Evolutionary conservation across 441 rosid genomes (phyloP).

Genomic region (Bocquillonia castaneifolia): DNA sequence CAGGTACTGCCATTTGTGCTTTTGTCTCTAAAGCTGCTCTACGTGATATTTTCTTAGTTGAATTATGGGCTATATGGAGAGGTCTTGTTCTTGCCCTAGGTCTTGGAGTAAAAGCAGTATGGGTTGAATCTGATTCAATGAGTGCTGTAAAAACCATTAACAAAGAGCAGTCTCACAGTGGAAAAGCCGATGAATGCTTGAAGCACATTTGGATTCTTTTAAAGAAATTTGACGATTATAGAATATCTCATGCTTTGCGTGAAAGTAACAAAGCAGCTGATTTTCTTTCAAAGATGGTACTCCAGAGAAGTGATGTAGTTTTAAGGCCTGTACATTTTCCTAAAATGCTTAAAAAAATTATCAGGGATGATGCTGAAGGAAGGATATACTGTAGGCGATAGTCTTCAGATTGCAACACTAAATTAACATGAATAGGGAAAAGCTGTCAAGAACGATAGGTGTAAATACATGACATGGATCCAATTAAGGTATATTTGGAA

Average conservation of each 20-base stretch:
- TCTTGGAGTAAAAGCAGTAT: constrained; percentile 28
- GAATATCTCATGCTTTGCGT: constrained; percentile 38
- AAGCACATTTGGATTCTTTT: constrained; percentile 31
- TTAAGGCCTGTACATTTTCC: constrained; percentile 32
- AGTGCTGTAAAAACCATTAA: constrained; percentile 39
- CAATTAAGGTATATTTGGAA: background rate
- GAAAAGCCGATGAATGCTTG: constrained; percentile 30
- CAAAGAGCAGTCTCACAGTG: constrained; percentile 19
- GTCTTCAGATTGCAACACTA: background rate
- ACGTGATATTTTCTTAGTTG: constrained; percentile 33
- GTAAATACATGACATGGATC: background rate
- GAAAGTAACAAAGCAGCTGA: constrained; percentile 42
- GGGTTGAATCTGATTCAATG: constrained; percentile 40
- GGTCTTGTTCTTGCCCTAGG: constrained; percentile 35
- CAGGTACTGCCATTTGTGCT: constrained; percentile 32
- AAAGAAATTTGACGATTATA: constrained; percentile 19
- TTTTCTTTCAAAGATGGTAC: constrained; percentile 33
- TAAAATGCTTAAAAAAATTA: constrained; percentile 9
- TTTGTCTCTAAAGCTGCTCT: constrained; percentile 33
- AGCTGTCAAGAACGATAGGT: background rate
- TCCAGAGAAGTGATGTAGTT: constrained; percentile 24
- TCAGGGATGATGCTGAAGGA: constrained; percentile 19
- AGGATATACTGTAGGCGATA: constrained; percentile 5
- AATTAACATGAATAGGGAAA: background rate
- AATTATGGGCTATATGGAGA: constrained; percentile 38